These are phyloP conservation scores for Osmanthus fragrans DNA, from an alignment of 257 asterid species.

Conservation along the genomic window DNA sequence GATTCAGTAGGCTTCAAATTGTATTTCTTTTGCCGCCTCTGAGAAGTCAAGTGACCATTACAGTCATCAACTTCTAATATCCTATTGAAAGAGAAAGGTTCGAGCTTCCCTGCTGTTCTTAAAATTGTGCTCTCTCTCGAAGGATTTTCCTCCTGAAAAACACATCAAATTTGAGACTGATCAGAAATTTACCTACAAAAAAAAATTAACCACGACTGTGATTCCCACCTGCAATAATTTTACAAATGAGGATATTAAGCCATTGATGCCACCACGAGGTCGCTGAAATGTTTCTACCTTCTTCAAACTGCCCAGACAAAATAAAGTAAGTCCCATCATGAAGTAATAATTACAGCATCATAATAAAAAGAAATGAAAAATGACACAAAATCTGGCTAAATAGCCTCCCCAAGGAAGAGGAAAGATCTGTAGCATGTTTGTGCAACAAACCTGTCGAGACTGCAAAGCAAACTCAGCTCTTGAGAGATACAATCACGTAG, in stretches of 20 bases:
- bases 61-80: constrained; percentile 59
- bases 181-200: background rate
- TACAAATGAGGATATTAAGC: constrained; percentile 82
- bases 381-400: background rate
- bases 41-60: constrained; percentile 50
- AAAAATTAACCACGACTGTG: background rate
- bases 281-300: constrained; percentile 51
- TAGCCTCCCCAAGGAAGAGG: too few species aligned
- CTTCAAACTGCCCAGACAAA: constrained; percentile 68
- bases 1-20: constrained; percentile 61
- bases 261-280: constrained; percentile 68
- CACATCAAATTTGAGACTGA: background rate
- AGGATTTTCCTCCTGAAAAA: constrained; percentile 80
- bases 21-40: constrained; percentile 85
- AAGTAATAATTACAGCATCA: constrained; percentile 22
- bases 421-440: background rate
- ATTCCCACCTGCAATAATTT: constrained; percentile 72
- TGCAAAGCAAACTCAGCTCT: constrained; percentile 73
- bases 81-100: constrained; percentile 75
- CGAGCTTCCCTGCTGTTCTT: constrained; percentile 91
- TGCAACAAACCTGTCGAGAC: constrained; percentile 68
- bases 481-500: constrained; percentile 81
- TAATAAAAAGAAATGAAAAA: background rate
- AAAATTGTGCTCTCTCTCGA: constrained; percentile 92
- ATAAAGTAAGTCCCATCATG: constrained; percentile 30